These are phyloP conservation scores for Ophiostoma piceae DNA, from an alignment of 2,329 filamentous ascomycete genomes.

Conservation along the genomic window DNA sequence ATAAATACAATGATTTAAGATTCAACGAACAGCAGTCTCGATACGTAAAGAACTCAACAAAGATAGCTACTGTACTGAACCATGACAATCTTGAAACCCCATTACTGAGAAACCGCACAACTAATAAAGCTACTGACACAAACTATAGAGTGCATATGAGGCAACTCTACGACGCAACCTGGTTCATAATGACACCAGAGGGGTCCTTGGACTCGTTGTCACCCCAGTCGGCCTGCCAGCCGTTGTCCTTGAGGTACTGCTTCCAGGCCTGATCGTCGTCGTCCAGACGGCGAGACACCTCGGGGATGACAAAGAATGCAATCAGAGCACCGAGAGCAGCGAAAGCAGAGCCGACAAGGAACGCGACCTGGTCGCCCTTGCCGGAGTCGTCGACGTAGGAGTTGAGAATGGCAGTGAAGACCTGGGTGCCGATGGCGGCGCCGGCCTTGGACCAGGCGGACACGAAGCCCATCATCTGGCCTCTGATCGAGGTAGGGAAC, in stretches of 20 bases:
- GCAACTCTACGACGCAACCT: not conserved
- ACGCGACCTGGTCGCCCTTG: constrained; percentile 15
- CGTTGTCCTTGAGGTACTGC: constrained; percentile 15
- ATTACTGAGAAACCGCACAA: not conserved
- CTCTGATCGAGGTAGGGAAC: constrained; percentile 15
- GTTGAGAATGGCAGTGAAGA: constrained; percentile 11
- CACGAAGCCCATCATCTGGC: constrained; percentile 16
- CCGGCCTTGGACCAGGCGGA: constrained; percentile 13
- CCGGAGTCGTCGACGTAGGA: not conserved
- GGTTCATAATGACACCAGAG: not conserved
- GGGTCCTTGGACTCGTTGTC: constrained; percentile 14
- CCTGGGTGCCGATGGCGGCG: constrained; percentile 14
- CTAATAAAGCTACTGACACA: not conserved
- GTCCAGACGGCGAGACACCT: constrained; percentile 11
- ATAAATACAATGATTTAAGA: too few species aligned
- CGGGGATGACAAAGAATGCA: constrained; percentile 13
- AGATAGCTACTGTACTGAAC: not conserved
- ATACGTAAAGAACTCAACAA: not conserved
- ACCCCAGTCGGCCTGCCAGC: constrained; percentile 12
- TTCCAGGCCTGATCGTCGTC: constrained; percentile 14
- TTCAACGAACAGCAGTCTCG: too few species aligned
- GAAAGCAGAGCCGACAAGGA: constrained; percentile 12
- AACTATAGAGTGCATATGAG: not conserved
- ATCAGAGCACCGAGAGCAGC: not conserved
- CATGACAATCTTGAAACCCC: not conserved